Evolutionary conservation across 768 basidiomycete genomes (phyloP).

Genomic region (Mrakia frigida): DNA sequence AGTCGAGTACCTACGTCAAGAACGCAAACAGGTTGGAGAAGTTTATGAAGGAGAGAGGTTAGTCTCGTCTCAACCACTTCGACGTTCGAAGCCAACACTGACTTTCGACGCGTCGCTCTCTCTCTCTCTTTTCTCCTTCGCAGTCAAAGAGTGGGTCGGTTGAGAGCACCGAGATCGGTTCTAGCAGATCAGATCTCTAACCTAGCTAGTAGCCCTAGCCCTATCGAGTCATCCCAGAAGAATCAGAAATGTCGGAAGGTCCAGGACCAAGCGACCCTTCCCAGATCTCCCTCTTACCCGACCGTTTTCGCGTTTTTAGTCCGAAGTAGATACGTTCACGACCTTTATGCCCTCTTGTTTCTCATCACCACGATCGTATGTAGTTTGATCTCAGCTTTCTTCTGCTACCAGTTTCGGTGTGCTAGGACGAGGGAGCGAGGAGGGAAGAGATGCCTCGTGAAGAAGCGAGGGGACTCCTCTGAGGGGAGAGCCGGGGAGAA

Average conservation of each 20-base stretch:
- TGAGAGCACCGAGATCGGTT: not conserved
- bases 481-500: too few relatives aligned
- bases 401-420: too few relatives aligned
- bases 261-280: too few relatives aligned
- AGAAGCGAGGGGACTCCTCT: too few relatives aligned
- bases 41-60: constrained; percentile 50
- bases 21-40: constrained; percentile 80
- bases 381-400: too few relatives aligned
- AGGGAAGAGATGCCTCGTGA: too few relatives aligned
- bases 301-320: not conserved
- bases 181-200: not conserved
- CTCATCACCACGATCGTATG: too few relatives aligned
- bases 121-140: not conserved
- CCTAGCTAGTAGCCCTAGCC: not conserved
- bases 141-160: constrained; percentile 14
- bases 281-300: not conserved
- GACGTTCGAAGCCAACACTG: not conserved
- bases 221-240: too few relatives aligned
- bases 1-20: constrained; percentile 64
- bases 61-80: not conserved
- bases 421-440: too few relatives aligned
- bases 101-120: not conserved
- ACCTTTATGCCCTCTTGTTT: not conserved
- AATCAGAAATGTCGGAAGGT: too few relatives aligned
- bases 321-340: not conserved